These are phyloP conservation scores for Schizochytrium sp. DNA, from an alignment of 108 stramenopile species.

Conservation along the genomic window DNA sequence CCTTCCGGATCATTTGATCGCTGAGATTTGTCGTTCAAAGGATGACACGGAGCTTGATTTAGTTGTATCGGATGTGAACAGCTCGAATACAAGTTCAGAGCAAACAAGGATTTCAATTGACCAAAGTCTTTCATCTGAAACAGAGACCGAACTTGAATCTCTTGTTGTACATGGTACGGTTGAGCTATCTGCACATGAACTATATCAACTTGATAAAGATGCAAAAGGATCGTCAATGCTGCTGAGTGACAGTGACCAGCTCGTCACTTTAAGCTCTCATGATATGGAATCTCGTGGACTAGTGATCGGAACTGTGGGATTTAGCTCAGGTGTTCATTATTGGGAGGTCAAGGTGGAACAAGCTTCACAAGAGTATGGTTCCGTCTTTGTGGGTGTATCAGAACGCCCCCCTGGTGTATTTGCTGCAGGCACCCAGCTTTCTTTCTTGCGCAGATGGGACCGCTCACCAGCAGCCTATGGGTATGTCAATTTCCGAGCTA, in stretches of 20 bases:
- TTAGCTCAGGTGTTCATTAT: slow-evolving; percentile 88
- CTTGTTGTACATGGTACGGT: slow-evolving; percentile 14
- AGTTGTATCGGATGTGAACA: too few species aligned
- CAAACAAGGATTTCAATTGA: neutral
- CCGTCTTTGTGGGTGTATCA: slow-evolving; percentile 90
- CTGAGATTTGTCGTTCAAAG: too few species aligned
- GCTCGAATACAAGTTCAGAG: too few species aligned
- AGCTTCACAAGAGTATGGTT: slow-evolving; percentile 84
- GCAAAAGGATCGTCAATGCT: slow-evolving; percentile 4
- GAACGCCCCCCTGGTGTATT: slow-evolving; percentile 81
- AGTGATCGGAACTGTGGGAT: slow-evolving; percentile 64
- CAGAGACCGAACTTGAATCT: neutral
- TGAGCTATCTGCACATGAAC: neutral
- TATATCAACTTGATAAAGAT: neutral
- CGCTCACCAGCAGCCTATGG: slow-evolving; percentile 71
- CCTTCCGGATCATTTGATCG: too few species aligned
- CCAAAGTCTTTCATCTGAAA: neutral
- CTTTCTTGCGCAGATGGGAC: slow-evolving; percentile 43
- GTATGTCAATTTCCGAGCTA: slow-evolving; percentile 92
- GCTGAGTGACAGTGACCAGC: neutral
- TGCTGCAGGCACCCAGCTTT: slow-evolving; percentile 7
- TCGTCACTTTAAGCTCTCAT: slow-evolving; percentile 50
- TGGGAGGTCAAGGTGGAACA: slow-evolving; percentile 94
- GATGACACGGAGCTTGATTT: too few species aligned
- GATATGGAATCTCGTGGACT: slow-evolving; percentile 44